phyloP scores from a whole-genome alignment of 2,329 filamentous ascomycete genomes.

The Harringtonia aguacate region DNA sequence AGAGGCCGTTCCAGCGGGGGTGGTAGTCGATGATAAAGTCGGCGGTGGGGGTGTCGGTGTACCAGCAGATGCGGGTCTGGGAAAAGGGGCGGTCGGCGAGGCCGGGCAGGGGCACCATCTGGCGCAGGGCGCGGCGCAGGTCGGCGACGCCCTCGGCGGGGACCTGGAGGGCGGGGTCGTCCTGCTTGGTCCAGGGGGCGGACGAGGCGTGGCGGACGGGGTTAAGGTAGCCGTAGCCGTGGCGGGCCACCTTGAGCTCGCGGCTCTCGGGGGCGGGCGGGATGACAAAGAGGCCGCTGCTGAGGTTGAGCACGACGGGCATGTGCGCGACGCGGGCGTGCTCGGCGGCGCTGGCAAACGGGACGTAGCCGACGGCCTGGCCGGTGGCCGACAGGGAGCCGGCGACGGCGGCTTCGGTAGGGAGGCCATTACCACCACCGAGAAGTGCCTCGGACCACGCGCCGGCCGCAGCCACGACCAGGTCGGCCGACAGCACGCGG shows the following conservation, averaged over 20 bases:
- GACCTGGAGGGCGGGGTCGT: slow-evolving; percentile 35
- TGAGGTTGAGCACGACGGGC: slow-evolving; percentile 65
- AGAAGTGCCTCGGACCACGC: slow-evolving; percentile 63
- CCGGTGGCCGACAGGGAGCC: slow-evolving; percentile 72
- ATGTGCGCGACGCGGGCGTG: slow-evolving; percentile 51
- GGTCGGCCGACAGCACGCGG: slow-evolving; percentile 35
- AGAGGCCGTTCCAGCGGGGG: slow-evolving; percentile 46
- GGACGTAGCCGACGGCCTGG: slow-evolving; percentile 69
- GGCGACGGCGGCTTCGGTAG: slow-evolving; percentile 59
- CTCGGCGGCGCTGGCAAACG: slow-evolving; percentile 57
- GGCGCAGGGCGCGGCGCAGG: slow-evolving; percentile 48
- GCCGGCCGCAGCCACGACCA: slow-evolving; percentile 73
- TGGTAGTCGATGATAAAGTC: slow-evolving; percentile 65
- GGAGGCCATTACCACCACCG: neutral
- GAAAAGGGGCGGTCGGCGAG: slow-evolving; percentile 50
- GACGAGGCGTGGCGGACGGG: slow-evolving; percentile 30
- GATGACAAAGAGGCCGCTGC: slow-evolving; percentile 63
- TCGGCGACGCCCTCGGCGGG: slow-evolving; percentile 50
- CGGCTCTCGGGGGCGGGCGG: slow-evolving; percentile 42
- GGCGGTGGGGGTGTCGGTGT: slow-evolving; percentile 60
- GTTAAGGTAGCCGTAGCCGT: slow-evolving; percentile 58
- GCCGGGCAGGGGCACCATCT: slow-evolving; percentile 46
- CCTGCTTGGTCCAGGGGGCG: slow-evolving; percentile 35
- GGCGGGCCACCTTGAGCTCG: slow-evolving; percentile 59
- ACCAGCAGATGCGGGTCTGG: slow-evolving; percentile 61